A percentile compares a stretch with the other conserved stretches of the same genome.
Evolutionary conservation across 345 rosid genomes (phyloP).

Genomic region (Salix exigua): DNA sequence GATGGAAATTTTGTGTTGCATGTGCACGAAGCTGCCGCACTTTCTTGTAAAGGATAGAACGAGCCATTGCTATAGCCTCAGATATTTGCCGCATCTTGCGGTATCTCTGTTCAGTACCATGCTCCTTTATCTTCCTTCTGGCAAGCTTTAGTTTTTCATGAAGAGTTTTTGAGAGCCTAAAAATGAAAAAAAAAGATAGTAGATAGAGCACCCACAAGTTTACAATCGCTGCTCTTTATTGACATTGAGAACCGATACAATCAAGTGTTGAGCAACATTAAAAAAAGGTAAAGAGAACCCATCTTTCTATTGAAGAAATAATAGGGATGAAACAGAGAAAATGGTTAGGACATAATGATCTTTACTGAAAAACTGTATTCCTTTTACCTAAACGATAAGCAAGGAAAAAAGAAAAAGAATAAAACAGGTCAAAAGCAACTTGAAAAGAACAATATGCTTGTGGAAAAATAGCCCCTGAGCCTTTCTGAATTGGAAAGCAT

Average conservation of each 20-base stretch:
- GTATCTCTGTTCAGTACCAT: constrained; percentile 40
- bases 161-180: constrained; percentile 61
- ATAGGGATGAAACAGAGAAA: neutral
- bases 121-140: constrained; percentile 49
- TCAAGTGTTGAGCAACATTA: neutral
- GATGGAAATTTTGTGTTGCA: constrained; percentile 33
- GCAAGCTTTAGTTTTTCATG: constrained; percentile 48
- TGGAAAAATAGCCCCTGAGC: neutral
- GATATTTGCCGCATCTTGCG: constrained; percentile 49
- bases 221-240: neutral
- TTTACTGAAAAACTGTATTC: neutral
- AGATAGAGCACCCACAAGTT: constrained; percentile 2
- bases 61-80: constrained; percentile 55
- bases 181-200: constrained; percentile 12
- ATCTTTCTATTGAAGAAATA: neutral
- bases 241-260: neutral
- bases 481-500: neutral
- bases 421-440: neutral
- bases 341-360: neutral
- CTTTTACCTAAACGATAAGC: neutral
- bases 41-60: constrained; percentile 60
- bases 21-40: constrained; percentile 52
- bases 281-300: neutral
- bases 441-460: neutral
- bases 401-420: neutral